Percentiles rank a stretch among this genome's conserved stretches.
These are phyloP conservation scores for Exophiala oligosperma DNA, from an alignment of 2,329 filamentous ascomycete species.

Conservation along the genomic window DNA sequence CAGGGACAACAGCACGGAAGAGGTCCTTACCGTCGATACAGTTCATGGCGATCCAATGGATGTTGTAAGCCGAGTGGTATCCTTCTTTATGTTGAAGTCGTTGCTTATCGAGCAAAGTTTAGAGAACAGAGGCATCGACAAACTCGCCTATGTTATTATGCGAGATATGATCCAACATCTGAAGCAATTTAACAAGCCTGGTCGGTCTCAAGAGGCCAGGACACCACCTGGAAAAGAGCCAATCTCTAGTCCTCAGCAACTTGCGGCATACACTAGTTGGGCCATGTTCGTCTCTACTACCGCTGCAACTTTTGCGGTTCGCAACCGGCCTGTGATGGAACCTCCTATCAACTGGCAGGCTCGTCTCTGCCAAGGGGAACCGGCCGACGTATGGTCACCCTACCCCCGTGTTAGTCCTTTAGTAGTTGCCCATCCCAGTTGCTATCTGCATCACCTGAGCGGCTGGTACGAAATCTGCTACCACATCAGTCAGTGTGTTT, in stretches of 20 bases:
- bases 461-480: neutral
- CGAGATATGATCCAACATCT: conserved; percentile 1
- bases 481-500: conserved; percentile 5
- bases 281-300: conserved; percentile 7
- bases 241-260: neutral
- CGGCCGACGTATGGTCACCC: conserved; percentile 1
- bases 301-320: conserved; percentile 5
- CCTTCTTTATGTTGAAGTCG: too few relatives aligned
- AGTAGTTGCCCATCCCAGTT: neutral
- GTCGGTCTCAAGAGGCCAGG: neutral
- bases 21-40: conserved; percentile 19
- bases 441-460: neutral
- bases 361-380: neutral
- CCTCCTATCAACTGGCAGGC: neutral
- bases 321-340: neutral
- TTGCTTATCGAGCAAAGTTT: neutral
- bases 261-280: conserved; percentile 6
- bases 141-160: neutral
- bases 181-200: conserved; percentile 1
- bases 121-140: conserved; percentile 1
- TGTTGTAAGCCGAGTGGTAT: conserved; percentile 1
- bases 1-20: neutral
- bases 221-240: neutral
- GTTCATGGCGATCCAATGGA: conserved; percentile 7
- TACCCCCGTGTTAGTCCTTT: neutral